Conservation (phyloP, 768 basidiomycete species). For the Panaeolus cyanescens region DNA sequence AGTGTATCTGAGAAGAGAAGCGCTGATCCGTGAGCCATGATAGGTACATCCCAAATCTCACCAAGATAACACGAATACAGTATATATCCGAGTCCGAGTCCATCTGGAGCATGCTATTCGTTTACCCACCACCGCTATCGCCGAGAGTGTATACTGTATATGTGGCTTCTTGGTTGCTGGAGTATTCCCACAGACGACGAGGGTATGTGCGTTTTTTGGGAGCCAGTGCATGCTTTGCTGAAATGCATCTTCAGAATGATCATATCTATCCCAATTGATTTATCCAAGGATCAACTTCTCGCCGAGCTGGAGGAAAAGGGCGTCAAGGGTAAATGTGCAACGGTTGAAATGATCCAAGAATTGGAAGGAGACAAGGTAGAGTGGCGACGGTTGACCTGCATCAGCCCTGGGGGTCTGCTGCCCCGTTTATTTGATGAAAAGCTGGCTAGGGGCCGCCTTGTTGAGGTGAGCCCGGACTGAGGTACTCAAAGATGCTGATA, state of each 20-base stretch:
- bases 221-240: neutral
- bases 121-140: constrained; percentile 56
- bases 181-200: constrained; percentile 37
- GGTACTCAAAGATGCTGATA: constrained; percentile 6
- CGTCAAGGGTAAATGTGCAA: constrained; percentile 53
- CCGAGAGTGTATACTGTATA: constrained; percentile 64
- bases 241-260: constrained; percentile 22
- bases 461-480: constrained; percentile 39
- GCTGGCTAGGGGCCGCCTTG: constrained; percentile 49
- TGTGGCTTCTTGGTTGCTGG: constrained; percentile 45
- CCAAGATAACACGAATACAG: constrained; percentile 54
- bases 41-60: constrained; percentile 55
- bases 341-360: constrained; percentile 57
- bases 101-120: constrained; percentile 61
- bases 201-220: constrained; percentile 39
- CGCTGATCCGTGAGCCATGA: neutral
- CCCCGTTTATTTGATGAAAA: constrained; percentile 50
- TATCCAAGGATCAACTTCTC: constrained; percentile 44
- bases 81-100: constrained; percentile 52
- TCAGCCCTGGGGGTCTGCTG: constrained; percentile 56
- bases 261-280: constrained; percentile 59
- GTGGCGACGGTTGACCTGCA: constrained; percentile 64
- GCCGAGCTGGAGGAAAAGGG: constrained; percentile 56
- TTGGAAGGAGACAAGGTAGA: constrained; percentile 52
- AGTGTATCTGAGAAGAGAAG: neutral